phyloP scores from a whole-genome alignment of 768 basidiomycete species.

The Mycena alexandri region DNA sequence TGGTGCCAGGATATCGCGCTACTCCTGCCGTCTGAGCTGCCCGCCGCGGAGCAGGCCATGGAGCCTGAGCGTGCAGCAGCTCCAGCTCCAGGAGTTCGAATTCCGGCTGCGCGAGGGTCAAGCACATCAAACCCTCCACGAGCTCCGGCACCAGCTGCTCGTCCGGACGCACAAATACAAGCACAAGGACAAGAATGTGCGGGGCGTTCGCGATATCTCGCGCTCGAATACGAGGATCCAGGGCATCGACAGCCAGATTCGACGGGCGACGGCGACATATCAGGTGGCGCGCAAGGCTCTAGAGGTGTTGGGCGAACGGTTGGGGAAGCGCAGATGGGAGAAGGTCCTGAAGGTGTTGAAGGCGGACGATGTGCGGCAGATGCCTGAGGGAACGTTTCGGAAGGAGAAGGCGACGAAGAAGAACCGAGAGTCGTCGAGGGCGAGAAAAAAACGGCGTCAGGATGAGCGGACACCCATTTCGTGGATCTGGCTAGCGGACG shows the following conservation, averaged over 20 bases:
- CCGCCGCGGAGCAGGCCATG: not conserved
- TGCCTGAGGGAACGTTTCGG: slow-evolving; percentile 19
- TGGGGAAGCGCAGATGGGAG: slow-evolving; percentile 3
- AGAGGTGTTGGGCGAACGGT: slow-evolving; percentile 3
- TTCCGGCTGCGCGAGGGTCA: slow-evolving; percentile 14
- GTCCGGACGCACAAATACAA: slow-evolving; percentile 17
- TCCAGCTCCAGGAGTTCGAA: slow-evolving; percentile 16
- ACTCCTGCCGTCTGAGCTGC: slow-evolving; percentile 20
- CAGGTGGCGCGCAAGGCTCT: not conserved
- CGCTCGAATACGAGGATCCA: not conserved
- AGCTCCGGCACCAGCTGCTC: slow-evolving; percentile 19
- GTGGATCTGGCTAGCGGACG: slow-evolving; percentile 29
- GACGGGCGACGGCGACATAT: not conserved
- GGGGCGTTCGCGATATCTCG: not conserved
- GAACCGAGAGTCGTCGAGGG: not conserved
- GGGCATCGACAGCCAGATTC: slow-evolving; percentile 1
- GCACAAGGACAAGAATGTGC: slow-evolving; percentile 1
- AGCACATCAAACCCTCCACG: slow-evolving; percentile 11
- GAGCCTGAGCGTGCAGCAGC: no score
- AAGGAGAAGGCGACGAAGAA: not conserved
- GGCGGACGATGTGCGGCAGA: slow-evolving; percentile 14
- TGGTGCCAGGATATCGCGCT: slow-evolving; percentile 16
- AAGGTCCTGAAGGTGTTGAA: slow-evolving; percentile 1
- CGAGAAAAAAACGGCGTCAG: not conserved
- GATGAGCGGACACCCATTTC: not conserved